phyloP scores from a whole-genome alignment of 2,329 filamentous ascomycete genomes.

The Aspergillus felis region DNA sequence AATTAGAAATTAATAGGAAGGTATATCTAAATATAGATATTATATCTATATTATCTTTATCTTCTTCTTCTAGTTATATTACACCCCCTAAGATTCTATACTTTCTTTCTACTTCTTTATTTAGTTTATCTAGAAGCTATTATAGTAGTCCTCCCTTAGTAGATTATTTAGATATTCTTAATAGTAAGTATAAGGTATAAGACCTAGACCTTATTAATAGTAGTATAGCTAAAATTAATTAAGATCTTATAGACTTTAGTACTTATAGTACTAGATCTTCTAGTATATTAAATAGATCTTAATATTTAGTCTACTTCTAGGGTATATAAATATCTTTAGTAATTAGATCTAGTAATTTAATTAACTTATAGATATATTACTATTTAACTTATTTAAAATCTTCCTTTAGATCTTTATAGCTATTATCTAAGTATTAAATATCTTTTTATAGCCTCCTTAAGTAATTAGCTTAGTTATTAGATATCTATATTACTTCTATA shows the following conservation, averaged over 20 bases:
- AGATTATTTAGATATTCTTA: not conserved
- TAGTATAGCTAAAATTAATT: not conserved
- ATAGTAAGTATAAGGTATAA: not conserved
- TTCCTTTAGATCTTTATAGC: not conserved
- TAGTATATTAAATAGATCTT: not conserved
- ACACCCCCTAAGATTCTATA: not conserved
- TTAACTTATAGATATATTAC: not conserved
- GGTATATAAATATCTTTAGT: not conserved
- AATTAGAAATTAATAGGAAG: not conserved
- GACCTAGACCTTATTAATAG: not conserved
- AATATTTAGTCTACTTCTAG: not conserved
- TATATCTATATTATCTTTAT: too few species aligned
- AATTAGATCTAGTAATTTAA: not conserved
- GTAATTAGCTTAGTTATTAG: not conserved
- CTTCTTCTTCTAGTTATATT: not conserved
- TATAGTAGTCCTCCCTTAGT: not conserved
- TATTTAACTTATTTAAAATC: not conserved
- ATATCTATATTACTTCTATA: too few species aligned
- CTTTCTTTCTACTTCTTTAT: not conserved
- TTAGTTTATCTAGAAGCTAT: not conserved
- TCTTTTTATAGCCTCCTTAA: not conserved
- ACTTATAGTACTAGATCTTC: not conserved
- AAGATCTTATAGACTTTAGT: not conserved
- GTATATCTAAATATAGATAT: not conserved
- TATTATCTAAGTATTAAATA: not conserved